Evolutionary conservation across 2,329 filamentous ascomycete genomes (phyloP).

Genomic region (Botrytis paeoniae): DNA sequence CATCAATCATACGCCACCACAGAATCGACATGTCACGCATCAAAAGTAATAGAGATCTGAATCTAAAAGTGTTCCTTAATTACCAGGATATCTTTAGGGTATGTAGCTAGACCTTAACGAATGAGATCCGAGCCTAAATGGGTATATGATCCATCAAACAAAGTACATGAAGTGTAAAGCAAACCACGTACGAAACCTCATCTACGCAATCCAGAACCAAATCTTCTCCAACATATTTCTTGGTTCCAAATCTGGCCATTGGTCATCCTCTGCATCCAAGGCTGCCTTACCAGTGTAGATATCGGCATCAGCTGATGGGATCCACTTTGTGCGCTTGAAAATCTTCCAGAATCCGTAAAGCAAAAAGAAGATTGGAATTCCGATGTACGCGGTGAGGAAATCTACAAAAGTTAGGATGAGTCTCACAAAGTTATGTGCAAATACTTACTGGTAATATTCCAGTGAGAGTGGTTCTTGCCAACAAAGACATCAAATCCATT

Average conservation of each 20-base stretch:
- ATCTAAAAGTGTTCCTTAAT: neutral
- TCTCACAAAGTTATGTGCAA: neutral
- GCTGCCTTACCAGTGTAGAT: slow-evolving; percentile 46
- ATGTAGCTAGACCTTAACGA: neutral
- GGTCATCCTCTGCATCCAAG: slow-evolving; percentile 44
- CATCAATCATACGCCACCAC: neutral
- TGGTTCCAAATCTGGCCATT: slow-evolving; percentile 42
- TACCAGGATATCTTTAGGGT: slow-evolving; percentile 1
- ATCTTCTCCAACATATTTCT: slow-evolving; percentile 44
- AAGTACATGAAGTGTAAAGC: neutral
- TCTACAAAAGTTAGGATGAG: slow-evolving; percentile 59
- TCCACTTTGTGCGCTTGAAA: slow-evolving; percentile 55
- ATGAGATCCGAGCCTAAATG: neutral
- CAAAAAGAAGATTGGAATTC: slow-evolving; percentile 67
- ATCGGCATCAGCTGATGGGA: slow-evolving; percentile 42
- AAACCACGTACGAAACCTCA: too few relatives aligned
- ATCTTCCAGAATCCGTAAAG: slow-evolving; percentile 72
- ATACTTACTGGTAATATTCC: slow-evolving; percentile 56
- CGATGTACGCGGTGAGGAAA: slow-evolving; percentile 73
- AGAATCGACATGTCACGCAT: neutral
- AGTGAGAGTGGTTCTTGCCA: slow-evolving; percentile 51
- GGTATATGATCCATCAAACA: slow-evolving; percentile 3
- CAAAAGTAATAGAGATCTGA: neutral
- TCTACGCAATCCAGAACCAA: slow-evolving; percentile 47
- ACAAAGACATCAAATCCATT: slow-evolving; percentile 76